phyloP scores from a whole-genome alignment of 441 rosid species.

The Manihot esculenta region DNA sequence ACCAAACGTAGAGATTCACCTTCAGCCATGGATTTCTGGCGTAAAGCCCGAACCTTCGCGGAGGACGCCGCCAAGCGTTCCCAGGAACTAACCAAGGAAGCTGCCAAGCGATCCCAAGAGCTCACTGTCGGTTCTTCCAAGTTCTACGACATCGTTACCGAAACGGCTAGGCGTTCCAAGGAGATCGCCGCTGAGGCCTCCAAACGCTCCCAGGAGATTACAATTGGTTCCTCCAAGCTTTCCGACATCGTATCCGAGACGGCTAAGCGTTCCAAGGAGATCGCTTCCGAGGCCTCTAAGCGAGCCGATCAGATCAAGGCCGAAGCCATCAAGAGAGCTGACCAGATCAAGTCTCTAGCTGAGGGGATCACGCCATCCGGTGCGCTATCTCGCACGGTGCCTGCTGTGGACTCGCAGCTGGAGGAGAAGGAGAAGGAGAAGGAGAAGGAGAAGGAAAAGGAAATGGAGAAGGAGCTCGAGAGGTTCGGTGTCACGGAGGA shows the following conservation, averaged over 20 bases:
- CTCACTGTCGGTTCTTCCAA: slow-evolving; percentile 46
- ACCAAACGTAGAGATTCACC: background rate
- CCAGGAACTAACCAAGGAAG: slow-evolving; percentile 49
- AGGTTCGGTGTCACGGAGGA: slow-evolving; percentile 60
- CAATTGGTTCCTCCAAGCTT: slow-evolving; percentile 43
- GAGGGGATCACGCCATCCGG: slow-evolving; percentile 47
- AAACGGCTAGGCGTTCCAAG: slow-evolving; percentile 48
- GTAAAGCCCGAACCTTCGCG: slow-evolving; percentile 47
- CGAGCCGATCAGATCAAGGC: slow-evolving; percentile 41
- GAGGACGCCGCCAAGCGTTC: slow-evolving; percentile 54
- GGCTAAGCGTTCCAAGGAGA: slow-evolving; percentile 48
- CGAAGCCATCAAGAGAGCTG: slow-evolving; percentile 30
- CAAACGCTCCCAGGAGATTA: slow-evolving; percentile 58
- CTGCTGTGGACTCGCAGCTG: slow-evolving; percentile 19
- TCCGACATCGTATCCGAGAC: slow-evolving; percentile 54
- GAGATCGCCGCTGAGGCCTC: slow-evolving; percentile 72
- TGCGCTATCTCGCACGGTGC: slow-evolving; percentile 37
- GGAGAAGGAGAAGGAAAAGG: slow-evolving; percentile 28
- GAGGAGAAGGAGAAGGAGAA: slow-evolving; percentile 18
- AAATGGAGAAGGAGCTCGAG: slow-evolving; percentile 37
- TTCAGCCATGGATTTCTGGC: slow-evolving; percentile 47
- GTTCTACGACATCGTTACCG: slow-evolving; percentile 50
- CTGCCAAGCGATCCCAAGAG: slow-evolving; percentile 67
- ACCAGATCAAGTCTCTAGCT: slow-evolving; percentile 50
- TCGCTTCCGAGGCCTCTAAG: slow-evolving; percentile 73